Conservation (phyloP, 139 green algal genomes). For the Chloropicon primus region DNA sequence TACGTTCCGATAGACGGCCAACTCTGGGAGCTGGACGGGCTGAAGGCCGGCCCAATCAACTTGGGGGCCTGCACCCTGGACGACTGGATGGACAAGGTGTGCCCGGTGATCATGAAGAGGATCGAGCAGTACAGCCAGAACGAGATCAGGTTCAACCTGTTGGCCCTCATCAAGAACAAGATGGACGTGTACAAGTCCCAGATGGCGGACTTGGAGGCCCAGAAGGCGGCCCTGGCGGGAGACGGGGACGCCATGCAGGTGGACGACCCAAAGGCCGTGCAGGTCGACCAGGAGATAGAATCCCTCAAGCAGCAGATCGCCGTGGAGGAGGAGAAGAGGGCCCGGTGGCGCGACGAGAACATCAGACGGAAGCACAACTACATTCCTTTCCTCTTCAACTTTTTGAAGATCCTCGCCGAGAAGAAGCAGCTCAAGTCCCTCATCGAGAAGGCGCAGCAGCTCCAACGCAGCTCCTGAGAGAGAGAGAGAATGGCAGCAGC, state of each 20-base stretch:
- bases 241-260: constrained; percentile 12
- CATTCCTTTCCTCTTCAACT: constrained; percentile 86
- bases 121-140: constrained; percentile 71
- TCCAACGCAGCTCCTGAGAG: background rate
- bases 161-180: constrained; percentile 73
- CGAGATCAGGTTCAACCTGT: constrained; percentile 96
- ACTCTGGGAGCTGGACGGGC: constrained; percentile 91
- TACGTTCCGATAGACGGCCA: constrained; percentile 62
- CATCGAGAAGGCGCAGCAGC: constrained; percentile 38
- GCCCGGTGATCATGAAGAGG: constrained; percentile 44
- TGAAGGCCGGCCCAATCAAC: constrained; percentile 82
- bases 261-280: constrained; percentile 11
- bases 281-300: background rate
- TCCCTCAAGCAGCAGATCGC: constrained; percentile 28
- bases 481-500: too few species aligned
- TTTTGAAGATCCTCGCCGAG: constrained; percentile 69
- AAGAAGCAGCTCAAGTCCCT: constrained; percentile 59
- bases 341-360: constrained; percentile 80
- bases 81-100: constrained; percentile 60
- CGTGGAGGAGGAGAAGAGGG: constrained; percentile 54
- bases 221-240: constrained; percentile 7
- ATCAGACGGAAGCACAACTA: constrained; percentile 82
- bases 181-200: constrained; percentile 17
- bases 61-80: constrained; percentile 38
- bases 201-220: constrained; percentile 7